These are phyloP conservation scores for Aspergillus pseudoviridinutans DNA, from an alignment of 2,329 filamentous ascomycete species.

Conservation along the genomic window DNA sequence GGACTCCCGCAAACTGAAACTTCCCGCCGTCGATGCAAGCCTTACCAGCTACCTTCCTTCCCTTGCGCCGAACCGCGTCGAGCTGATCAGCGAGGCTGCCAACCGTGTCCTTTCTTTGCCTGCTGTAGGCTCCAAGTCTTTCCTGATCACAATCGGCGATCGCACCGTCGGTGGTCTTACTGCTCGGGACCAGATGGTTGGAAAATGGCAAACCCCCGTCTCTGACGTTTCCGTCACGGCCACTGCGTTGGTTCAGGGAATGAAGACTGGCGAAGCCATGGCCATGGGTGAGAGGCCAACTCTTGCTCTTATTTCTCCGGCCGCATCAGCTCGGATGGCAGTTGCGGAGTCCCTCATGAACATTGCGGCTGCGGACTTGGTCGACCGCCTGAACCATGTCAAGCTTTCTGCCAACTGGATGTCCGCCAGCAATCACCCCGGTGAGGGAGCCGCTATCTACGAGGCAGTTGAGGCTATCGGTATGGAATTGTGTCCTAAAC, in stretches of 20 bases:
- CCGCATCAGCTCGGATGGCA: constrained; percentile 91
- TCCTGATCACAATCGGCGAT: constrained; percentile 95
- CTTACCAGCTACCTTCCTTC: constrained; percentile 64
- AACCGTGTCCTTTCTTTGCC: constrained; percentile 80
- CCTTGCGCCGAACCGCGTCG: constrained; percentile 40
- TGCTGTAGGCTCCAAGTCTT: constrained; percentile 92
- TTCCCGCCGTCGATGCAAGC: constrained; percentile 71
- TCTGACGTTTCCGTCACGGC: constrained; percentile 91
- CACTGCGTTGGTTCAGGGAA: constrained; percentile 68
- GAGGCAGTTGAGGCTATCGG: constrained; percentile 92
- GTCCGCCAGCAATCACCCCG: constrained; percentile 90
- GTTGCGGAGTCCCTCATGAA: constrained; percentile 94
- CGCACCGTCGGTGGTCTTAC: constrained; percentile 86
- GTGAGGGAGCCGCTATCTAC: constrained; percentile 87
- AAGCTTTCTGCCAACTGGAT: constrained; percentile 98
- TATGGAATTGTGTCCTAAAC: constrained; percentile 81
- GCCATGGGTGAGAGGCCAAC: constrained; percentile 91
- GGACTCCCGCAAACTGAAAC: constrained; percentile 61
- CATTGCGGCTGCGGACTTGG: constrained; percentile 72
- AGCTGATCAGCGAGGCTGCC: constrained; percentile 64
- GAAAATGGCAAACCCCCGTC: constrained; percentile 91
- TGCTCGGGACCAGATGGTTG: constrained; percentile 89
- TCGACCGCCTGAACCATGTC: constrained; percentile 71
- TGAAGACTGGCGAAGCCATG: constrained; percentile 90
- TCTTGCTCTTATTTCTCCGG: constrained; percentile 82